Conservation (phyloP, 371 early-diverging fungal genomes). For the Apophysomyces trapeziformis region DNA sequence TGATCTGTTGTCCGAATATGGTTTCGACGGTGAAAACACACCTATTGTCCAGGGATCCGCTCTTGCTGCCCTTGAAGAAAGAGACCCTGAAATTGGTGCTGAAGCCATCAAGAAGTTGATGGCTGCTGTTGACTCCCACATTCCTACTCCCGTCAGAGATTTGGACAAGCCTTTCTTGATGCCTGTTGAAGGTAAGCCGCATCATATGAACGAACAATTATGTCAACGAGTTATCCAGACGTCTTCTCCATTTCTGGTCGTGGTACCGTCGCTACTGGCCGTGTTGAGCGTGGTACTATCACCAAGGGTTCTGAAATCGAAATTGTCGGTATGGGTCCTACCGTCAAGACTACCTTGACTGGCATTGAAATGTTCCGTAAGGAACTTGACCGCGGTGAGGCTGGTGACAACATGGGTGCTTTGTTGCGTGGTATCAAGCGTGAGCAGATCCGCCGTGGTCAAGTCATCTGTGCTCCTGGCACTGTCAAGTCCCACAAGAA, state of each 20-base stretch:
- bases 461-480: slow-evolving; percentile 92
- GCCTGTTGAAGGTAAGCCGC: slow-evolving; percentile 83
- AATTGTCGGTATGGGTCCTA: slow-evolving; percentile 92
- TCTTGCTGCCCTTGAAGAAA: slow-evolving; percentile 93
- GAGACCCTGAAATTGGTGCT: slow-evolving; percentile 91
- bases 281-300: slow-evolving; percentile 96
- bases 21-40: slow-evolving; percentile 91
- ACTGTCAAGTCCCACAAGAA: slow-evolving; percentile 92
- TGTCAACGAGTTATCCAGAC: slow-evolving; percentile 50
- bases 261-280: slow-evolving; percentile 98
- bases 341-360: slow-evolving; percentile 90
- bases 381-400: slow-evolving; percentile 96
- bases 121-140: slow-evolving; percentile 92
- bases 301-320: slow-evolving; percentile 96
- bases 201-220: background rate
- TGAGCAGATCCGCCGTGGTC: slow-evolving; percentile 95
- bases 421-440: slow-evolving; percentile 97
- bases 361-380: slow-evolving; percentile 99
- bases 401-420: slow-evolving; percentile 98
- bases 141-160: slow-evolving; percentile 94
- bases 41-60: slow-evolving; percentile 97
- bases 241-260: slow-evolving; percentile 99
- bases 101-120: slow-evolving; percentile 89
- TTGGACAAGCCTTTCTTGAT: slow-evolving; percentile 99
- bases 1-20: slow-evolving; percentile 90